Evolutionary conservation across 2,329 filamentous ascomycete species (phyloP), one percentile per base, ranked within the genome.

Genomic region (Cladophialophora carrionii): DNA sequence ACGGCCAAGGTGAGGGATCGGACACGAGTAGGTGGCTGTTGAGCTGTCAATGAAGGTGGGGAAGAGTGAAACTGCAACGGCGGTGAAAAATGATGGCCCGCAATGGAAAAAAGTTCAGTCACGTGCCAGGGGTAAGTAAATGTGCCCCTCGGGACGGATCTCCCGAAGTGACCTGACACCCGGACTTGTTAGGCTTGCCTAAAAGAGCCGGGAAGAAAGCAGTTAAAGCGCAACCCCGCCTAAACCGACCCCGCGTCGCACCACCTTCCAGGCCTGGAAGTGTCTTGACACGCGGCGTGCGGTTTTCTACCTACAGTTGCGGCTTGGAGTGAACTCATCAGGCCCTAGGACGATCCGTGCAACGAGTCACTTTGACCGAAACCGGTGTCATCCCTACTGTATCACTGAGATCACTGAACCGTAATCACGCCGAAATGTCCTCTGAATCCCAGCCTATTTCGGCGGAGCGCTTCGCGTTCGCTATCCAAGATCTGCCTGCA

Each of bases 401-500:
- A 24, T 14, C 12, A 29, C 10, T 20, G 22, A 22, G 4, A 51
- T 20, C 9, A 51, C 10, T 20, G 22, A 9, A 51, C 9, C 9
- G 10, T 20, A 12, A 12, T 9, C 22, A 20, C 48, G 20, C 9
- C 48, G 9, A 20, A 43, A 86, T 86, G 84, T 84, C 84, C 46
- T 72, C 78, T 48, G 75, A 79, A 72, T 70, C 81, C 10, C 71
- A 72, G 17, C 83, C 84, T 32, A 86, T 86, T 66, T 76, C 79
- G 24, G 74, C 79, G n/a, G 72, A 74, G 34, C 80, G 78, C 64
- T 87, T 87, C 73, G 79, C 82, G 60, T 75, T 79, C 68, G 87
- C 86, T 22, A 81, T 89, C 69, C 76, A 81, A 71, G 80, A 83
- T 63, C 83, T 89, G 7, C 82, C 85, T 9, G 76, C 87, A 69